These are phyloP conservation scores for Ogataea pilisensis DNA, from an alignment of 805 yeast species.

Conservation along the genomic window DNA sequence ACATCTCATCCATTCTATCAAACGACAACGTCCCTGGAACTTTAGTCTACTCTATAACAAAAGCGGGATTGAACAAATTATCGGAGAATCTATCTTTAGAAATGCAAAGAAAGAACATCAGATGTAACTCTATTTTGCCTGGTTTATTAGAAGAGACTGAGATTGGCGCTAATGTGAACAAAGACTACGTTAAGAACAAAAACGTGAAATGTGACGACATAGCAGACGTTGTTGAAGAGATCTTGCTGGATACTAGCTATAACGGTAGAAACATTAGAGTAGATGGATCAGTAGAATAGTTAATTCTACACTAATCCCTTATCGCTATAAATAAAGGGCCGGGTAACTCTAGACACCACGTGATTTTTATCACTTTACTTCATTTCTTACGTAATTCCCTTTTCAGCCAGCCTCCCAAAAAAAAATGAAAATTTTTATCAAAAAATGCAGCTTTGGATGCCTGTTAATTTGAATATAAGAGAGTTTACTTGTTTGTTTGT, in stretches of 20 bases:
- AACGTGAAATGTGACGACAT: conserved; percentile 12
- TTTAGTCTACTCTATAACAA: conserved; percentile 62
- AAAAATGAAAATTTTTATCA: no score
- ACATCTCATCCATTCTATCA: conserved; percentile 64
- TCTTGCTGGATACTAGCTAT: conserved; percentile 3
- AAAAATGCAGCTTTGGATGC: no score
- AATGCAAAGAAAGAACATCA: conserved; percentile 44
- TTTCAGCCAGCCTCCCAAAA: no score
- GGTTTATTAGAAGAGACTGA: conserved; percentile 65
- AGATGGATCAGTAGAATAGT: neutral
- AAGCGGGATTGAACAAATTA: conserved; percentile 66
- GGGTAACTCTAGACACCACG: conserved; percentile 1
- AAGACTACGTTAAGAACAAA: conserved; percentile 6
- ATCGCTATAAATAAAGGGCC: no score
- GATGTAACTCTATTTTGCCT: conserved; percentile 66
- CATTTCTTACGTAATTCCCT: conserved; percentile 1
- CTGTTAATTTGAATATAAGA: no score
- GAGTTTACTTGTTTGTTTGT: no score
- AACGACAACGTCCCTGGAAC: conserved; percentile 48
- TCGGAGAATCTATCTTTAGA: conserved; percentile 59
- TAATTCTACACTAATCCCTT: neutral
- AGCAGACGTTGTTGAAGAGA: conserved; percentile 6
- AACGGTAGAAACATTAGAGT: conserved; percentile 14
- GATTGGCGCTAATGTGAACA: conserved; percentile 45
- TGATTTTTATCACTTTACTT: conserved; percentile 13